Base-by-base conservation (phyloP, 805 yeast species). In the Saccharomycopsis fibuligera region DNA sequence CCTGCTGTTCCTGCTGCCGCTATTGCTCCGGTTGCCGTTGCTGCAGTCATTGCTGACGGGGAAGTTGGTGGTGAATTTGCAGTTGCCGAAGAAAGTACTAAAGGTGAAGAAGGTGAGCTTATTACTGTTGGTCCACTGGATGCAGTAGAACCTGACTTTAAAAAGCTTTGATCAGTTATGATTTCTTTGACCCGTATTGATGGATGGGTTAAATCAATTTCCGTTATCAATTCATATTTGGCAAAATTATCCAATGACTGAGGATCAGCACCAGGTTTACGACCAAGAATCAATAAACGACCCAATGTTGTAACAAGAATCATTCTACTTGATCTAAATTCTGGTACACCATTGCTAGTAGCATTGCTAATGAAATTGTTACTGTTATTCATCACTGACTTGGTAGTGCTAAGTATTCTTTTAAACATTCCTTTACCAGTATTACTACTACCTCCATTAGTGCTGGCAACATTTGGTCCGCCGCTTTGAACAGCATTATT, bases 261-360 rank as follows among this genome's bases (percentile, higher is more conserved):
- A 10, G 33, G 25, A 17, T 23, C n/a, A 5, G 27, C 23, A 5
- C 21, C n/a, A 14, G 44, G 41, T 5, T 19, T 22, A 21, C 71
- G 58, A 44, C 62, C 58, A 40, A 78, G 72, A 2, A 77, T 52
- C 46, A 78, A 60, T 0, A 73, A 78, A 40, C 83, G 58, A 2
- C 83, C 84, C 55, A 69, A 70, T 0, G 76, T 65, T 2, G 83
- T 78, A 1, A 78, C 62, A 27, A 78, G 52, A 56, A 78, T 55
- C 0, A 79, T 75, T 49, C 81, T 67, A 1, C 67, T 60, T 33
- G 58, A 66, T 52, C 33, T 61, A 57, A 53, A 61, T 17, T 46
- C 40, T 6, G 41, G 12, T 4, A 31, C 9, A 5, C 30, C 3
- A 16, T 22, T 17, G 3, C 12, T 5, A 19, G 37, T 21, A 17